Evolutionary conservation across 306 rosid genomes (phyloP), one percentile per base, ranked within the genome.

Genomic region (Pyrus communis): DNA sequence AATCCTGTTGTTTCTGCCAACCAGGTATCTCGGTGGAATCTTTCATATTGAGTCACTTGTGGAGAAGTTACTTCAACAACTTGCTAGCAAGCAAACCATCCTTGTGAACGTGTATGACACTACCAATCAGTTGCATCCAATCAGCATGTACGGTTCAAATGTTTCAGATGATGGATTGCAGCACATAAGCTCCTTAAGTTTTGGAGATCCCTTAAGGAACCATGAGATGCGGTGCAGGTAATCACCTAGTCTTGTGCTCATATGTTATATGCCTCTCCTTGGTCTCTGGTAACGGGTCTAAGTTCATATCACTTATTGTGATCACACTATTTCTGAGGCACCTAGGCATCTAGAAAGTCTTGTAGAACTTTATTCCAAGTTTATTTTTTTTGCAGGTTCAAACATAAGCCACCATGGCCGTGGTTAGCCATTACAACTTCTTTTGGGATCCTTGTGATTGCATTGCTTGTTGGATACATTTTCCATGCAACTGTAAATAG

Each of bases 221-320:
- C 99, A 95, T 80, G 97, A 90, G 88, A 95, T 95, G 99, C 96
- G 70, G 76, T 95, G 99, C 97, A 87, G 99, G 98, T 92, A 84
- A 81, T 45, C 13, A 54, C 38, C 42, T 17, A 62, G 21, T 19
- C 6, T n/a, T 78, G 17, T 66, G 33, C 60, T 7, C 14, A 43
- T 33, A 71, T 22, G 62, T 23, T 35, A 63, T 81, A 25, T 65
- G 35, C 63, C 21, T 51, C 71, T 71, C 72, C 51, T 35, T n/a
- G 52, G 54, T 61, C 21, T 49, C 55, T 15, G 55, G 55, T 49
- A 49, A 49, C 6, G 55, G 55, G 55, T 14, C 8, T 49, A 49
- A 14, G 55, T 49, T 46, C 15, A 21, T 49, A 5, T 49, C 17
- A 5, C 21, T 15, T 49, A 49, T 49, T 49, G 19, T 49, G 2